Evolutionary conservation across 306 rosid species (phyloP), one percentile per base, ranked within the genome.

Genomic region (Castanopsis chinensis): DNA sequence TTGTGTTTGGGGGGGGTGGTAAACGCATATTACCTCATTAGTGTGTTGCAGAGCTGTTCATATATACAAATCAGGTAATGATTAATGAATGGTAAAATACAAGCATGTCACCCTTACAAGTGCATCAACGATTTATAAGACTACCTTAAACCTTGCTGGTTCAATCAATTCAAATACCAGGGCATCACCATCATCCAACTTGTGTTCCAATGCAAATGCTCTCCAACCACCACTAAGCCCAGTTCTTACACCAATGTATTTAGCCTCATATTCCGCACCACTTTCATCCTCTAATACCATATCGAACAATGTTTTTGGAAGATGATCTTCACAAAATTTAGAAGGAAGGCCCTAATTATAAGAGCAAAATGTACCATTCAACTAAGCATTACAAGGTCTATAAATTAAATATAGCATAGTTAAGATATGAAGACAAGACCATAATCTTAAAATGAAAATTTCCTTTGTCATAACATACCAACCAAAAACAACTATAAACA

Each of bases 221-320:
- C 92, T 87, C 97, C 97, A 92, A 30, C 96, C 96, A 15, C 97
- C 97, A 70, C 96, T 92, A 30, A 92, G 81, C 61, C 95, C 95
- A 64, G 64, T 4, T 87, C 93, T 87, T 20, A 21, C 77, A 43
- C 89, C 95, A 78, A 92, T 69, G 85, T 77, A 92, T 37, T 74
- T 71, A 72, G 91, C 82, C 7, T 89, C 82, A 27, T 71, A 87
- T 81, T 79, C 92, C 45, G 64, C 79, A n/a, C 92, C 92, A 64
- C 84, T 63, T 88, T 92, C 96, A 77, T 90, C 89, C 86, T 89
- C 97, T 37, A 92, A 75, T 77, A 80, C 72, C 87, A 92, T 78
- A 33, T 82, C 65, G 30, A 73, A 52, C 19, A 73, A 32, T 4
- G 79, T 72, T 69, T 85, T 87, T 9, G 93, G 89, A 70, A 92